A percentile compares a stretch with the other conserved stretches of the same genome.
phyloP scores from a whole-genome alignment of 345 rosid species.

The Carallia pectinifolia region DNA sequence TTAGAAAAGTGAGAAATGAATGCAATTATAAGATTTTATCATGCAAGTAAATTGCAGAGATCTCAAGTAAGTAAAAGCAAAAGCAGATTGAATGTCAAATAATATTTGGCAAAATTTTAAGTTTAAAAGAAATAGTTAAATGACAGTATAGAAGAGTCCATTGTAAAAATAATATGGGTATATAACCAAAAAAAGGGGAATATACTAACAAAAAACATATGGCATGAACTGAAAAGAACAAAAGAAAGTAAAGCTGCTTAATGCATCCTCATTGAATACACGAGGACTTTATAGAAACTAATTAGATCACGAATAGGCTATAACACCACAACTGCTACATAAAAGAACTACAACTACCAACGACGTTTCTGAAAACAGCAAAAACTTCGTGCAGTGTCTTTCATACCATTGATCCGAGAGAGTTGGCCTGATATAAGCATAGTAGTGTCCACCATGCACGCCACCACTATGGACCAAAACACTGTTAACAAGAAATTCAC shows the following conservation, averaged over 20 bases:
- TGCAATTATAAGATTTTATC: neutral
- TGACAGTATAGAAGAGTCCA: neutral
- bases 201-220: too few relatives aligned
- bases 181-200: too few relatives aligned
- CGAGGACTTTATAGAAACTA: neutral
- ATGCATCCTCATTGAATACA: neutral
- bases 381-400: neutral
- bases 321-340: neutral
- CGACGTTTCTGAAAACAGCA: neutral
- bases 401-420: conserved; percentile 90
- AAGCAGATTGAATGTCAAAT: neutral
- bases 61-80: neutral
- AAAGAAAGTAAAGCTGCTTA: neutral
- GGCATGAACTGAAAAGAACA: too few relatives aligned
- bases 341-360: neutral
- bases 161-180: neutral
- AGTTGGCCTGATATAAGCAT: conserved; percentile 96
- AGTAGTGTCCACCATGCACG: conserved; percentile 97
- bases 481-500: conserved; percentile 41
- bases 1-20: neutral
- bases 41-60: neutral
- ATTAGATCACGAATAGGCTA: neutral
- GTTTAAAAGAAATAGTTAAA: neutral
- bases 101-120: neutral
- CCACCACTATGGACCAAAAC: conserved; percentile 98